Conservation (phyloP, 225 moss, liverwort and hornwort species). For the Climacium dendroides region DNA sequence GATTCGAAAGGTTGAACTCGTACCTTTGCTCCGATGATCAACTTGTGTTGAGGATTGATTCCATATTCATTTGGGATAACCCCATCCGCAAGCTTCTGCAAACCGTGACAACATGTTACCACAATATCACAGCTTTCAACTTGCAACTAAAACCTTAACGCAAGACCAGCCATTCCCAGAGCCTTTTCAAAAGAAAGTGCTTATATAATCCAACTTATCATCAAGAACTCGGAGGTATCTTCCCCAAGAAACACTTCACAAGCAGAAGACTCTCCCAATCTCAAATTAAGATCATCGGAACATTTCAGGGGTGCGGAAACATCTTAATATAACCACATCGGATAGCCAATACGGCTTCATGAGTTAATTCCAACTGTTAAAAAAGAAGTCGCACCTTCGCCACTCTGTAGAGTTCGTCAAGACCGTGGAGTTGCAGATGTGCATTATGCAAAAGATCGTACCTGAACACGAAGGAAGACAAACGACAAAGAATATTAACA, state of each 20-base stretch:
- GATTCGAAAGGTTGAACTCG: neutral
- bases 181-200: neutral
- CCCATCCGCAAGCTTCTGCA: slow-evolving; percentile 93
- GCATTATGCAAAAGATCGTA: slow-evolving; percentile 98
- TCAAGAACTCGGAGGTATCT: neutral
- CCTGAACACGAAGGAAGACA: slow-evolving; percentile 16
- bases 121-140: neutral
- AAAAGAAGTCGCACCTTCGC: slow-evolving; percentile 52
- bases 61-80: slow-evolving; percentile 99
- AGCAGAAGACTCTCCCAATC: neutral
- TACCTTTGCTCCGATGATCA: slow-evolving; percentile 93
- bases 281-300: neutral
- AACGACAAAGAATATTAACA: neutral
- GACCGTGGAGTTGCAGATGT: slow-evolving; percentile 72
- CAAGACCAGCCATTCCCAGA: neutral
- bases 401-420: slow-evolving; percentile 85
- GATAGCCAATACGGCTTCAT: neutral
- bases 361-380: neutral
- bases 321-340: neutral
- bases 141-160: neutral
- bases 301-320: neutral
- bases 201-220: neutral
- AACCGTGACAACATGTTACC: neutral
- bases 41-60: slow-evolving; percentile 95
- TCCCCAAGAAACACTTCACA: neutral